phyloP scores from a whole-genome alignment of 148 eudicot genomes.

The Camellia granthamiana region DNA sequence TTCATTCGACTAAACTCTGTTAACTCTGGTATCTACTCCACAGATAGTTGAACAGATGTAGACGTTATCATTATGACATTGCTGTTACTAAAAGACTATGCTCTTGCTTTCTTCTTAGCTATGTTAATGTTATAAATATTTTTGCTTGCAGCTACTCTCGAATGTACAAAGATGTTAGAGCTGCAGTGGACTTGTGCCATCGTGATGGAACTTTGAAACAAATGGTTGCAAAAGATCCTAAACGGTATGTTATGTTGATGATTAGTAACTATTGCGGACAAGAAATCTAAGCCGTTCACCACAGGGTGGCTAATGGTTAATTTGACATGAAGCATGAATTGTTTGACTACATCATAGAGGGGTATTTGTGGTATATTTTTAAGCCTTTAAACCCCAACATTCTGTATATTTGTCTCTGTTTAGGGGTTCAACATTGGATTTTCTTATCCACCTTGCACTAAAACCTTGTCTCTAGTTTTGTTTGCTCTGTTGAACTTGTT shows the following conservation, averaged over 20 bases:
- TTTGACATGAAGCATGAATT: background rate
- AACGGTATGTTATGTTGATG: slow-evolving; percentile 39
- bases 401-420: slow-evolving; percentile 1
- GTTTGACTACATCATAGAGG: background rate
- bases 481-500: background rate
- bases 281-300: background rate
- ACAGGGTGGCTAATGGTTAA: background rate
- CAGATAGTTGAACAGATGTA: background rate
- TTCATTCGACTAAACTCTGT: background rate
- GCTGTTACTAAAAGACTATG: too few relatives aligned
- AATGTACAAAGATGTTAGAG: slow-evolving; percentile 92
- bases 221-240: slow-evolving; percentile 97
- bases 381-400: background rate
- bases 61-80: background rate
- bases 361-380: background rate
- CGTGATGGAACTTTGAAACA: slow-evolving; percentile 95
- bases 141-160: slow-evolving; percentile 70
- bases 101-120: background rate
- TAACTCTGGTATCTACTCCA: background rate
- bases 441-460: background rate
- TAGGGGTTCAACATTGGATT: background rate
- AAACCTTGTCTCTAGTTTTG: background rate
- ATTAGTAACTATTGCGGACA: background rate
- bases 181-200: slow-evolving; percentile 98
- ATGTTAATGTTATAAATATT: background rate